These are phyloP conservation scores for Thozetella sp. DNA, from an alignment of 495 filamentous ascomycete genomes.

Conservation along the genomic window DNA sequence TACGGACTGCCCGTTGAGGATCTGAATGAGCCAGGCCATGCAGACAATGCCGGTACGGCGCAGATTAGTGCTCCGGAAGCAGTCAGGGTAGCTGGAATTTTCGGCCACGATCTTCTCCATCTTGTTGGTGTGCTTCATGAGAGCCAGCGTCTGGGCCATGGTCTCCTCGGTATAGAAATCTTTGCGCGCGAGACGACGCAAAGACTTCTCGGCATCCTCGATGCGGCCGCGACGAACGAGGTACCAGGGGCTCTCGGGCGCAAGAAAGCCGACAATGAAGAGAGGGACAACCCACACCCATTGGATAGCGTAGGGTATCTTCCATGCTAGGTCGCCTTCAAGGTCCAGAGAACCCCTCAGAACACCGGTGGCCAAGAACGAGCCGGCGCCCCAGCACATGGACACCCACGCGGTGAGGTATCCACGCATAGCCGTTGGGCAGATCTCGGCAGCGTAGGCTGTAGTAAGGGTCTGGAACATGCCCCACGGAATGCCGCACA, in stretches of 20 bases:
- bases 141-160: conserved; percentile 61
- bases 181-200: conserved; percentile 53
- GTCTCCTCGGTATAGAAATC: conserved; percentile 51
- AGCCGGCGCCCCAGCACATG: conserved; percentile 67
- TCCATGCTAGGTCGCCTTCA: conserved; percentile 60
- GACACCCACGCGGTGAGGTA: conserved; percentile 64
- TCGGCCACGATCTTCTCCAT: conserved; percentile 57
- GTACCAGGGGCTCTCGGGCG: conserved; percentile 73
- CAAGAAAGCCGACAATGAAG: conserved; percentile 56
- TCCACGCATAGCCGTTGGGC: conserved; percentile 59
- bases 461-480: conserved; percentile 52
- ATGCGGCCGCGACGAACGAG: conserved; percentile 58
- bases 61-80: conserved; percentile 63
- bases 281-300: conserved; percentile 73
- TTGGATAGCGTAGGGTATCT: conserved; percentile 61
- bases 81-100: conserved; percentile 61
- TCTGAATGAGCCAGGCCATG: conserved; percentile 67
- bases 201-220: conserved; percentile 52
- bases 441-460: conserved; percentile 68
- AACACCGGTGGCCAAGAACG: conserved; percentile 63
- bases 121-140: conserved; percentile 72
- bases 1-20: conserved; percentile 62
- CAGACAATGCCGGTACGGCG: conserved; percentile 65
- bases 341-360: conserved; percentile 51
- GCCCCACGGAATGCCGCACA: conserved; percentile 71